Evolutionary conservation across 1,284 basidiomycete genomes (phyloP), one percentile per base, ranked within the genome.

Genomic region (Melampsora americana): DNA sequence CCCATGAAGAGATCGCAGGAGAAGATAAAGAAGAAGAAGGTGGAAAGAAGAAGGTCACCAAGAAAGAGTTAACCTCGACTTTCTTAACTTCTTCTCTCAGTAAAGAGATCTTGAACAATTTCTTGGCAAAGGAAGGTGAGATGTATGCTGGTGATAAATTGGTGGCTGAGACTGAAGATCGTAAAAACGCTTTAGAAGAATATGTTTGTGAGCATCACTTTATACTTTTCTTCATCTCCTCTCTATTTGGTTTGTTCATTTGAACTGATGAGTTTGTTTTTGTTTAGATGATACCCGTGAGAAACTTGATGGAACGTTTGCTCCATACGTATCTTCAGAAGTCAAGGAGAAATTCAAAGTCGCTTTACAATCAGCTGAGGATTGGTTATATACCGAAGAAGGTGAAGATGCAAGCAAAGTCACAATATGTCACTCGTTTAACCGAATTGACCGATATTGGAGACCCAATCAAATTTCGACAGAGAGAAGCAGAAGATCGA

Each of bases 171-270:
- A 96, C 94, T 76, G 93, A 95, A 91, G 92, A 96, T 84, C 89
- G 92, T 83, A 97, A 95, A 86, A 96, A 97, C 83, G 93, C 93
- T 18, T 89, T 97, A 30, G 94, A 97, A 85, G 94, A 96, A 85
- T 96, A 95, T 86, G 90, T 96, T 79, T 96, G 67, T 71, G 28
- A 46, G 68, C n/a, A n/a, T n/a, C n/a, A n/a, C n/a, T n/a, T n/a
- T 77, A 18, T 35, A n/a, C 6, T 44, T 65, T 48, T n/a, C 18
- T 39, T 26, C 2, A 32, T 59, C 16, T 42, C 16, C n/a, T 16
- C 60, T 42, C 7, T 12, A 35, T 42, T 14, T 46, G 48, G 0
- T 23, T 67, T 23, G 26, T 35, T 62, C 20, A 32, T 32, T 28
- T 9, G 14, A 23, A 7, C 14, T 59, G n/a, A 23, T 59, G 32